Evolutionary conservation across 495 filamentous ascomycete genomes (phyloP).

Genomic region (Penicillium nucicola): DNA sequence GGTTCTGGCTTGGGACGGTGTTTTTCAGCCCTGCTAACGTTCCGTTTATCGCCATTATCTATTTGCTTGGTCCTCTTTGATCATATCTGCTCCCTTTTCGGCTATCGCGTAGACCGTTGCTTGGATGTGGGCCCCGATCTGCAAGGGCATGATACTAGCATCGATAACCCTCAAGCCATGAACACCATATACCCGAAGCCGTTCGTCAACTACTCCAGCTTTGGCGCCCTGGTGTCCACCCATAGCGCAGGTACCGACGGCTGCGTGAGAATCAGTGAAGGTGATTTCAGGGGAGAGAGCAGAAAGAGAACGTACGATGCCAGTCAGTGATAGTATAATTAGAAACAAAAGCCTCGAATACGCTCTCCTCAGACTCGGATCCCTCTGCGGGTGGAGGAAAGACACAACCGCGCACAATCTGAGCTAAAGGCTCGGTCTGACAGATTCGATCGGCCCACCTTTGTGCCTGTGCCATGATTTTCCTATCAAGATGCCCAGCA

Average conservation of each 20-base stretch:
- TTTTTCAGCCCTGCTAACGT: too few relatives aligned
- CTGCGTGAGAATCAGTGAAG: constrained; percentile 5
- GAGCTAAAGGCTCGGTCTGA: constrained; percentile 34
- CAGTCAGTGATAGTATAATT: constrained; percentile 40
- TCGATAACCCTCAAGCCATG: constrained; percentile 51
- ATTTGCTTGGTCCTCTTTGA: constrained; percentile 23
- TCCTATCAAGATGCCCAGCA: constrained; percentile 36
- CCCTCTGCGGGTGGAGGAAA: constrained; percentile 29
- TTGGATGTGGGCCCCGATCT: constrained; percentile 50
- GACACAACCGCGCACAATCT: constrained; percentile 35
- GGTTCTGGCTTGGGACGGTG: too few relatives aligned
- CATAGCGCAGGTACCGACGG: constrained; percentile 55
- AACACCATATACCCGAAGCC: constrained; percentile 47
- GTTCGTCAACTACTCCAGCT: constrained; percentile 46
- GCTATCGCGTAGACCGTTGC: constrained; percentile 52
- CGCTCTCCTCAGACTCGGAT: constrained; percentile 15
- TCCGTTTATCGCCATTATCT: too few relatives aligned
- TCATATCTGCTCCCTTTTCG: constrained; percentile 51
- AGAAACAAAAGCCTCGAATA: constrained; percentile 33
- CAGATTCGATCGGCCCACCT: constrained; percentile 44
- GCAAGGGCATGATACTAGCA: constrained; percentile 51
- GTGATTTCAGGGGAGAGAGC: not conserved
- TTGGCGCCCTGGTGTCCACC: constrained; percentile 26
- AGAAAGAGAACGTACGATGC: constrained; percentile 23
- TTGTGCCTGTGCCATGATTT: constrained; percentile 36